phyloP scores from a whole-genome alignment of 2,329 filamentous ascomycete genomes.

The Sporothrix luriei region DNA sequence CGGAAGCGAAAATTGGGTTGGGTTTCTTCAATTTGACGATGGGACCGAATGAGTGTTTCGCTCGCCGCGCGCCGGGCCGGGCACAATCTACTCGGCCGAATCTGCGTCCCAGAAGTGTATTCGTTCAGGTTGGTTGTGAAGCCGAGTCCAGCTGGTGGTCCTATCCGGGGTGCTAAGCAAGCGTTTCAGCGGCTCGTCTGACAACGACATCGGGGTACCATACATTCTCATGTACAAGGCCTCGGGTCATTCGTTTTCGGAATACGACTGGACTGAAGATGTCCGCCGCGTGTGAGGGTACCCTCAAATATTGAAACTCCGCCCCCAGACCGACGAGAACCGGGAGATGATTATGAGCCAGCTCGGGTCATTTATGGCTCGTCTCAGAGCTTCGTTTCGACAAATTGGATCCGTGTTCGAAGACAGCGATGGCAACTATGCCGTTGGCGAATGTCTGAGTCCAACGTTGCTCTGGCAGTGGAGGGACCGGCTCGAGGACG shows the following conservation, averaged over 20 bases:
- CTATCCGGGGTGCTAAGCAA: not conserved
- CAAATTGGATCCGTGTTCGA: not conserved
- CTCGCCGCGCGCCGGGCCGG: not conserved
- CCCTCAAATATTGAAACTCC: too few species aligned
- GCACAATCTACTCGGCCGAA: not conserved
- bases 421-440: too few species aligned
- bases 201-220: not conserved
- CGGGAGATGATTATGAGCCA: not conserved
- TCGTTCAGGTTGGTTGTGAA: not conserved
- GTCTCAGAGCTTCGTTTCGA: not conserved
- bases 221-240: constrained; percentile 13
- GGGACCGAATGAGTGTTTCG: not conserved
- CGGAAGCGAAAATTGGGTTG: not conserved
- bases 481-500: too few species aligned
- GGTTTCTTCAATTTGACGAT: not conserved
- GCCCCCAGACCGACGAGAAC: not conserved
- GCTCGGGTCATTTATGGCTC: not conserved
- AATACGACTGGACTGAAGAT: not conserved
- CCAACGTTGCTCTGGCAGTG: not conserved
- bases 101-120: not conserved
- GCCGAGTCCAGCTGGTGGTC: not conserved
- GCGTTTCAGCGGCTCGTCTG: too few species aligned
- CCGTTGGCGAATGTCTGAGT: not conserved
- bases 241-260: not conserved
- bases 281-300: too few species aligned